Base-by-base conservation (phyloP, 306 rosid species). In the Acmispon strigosus region DNA sequence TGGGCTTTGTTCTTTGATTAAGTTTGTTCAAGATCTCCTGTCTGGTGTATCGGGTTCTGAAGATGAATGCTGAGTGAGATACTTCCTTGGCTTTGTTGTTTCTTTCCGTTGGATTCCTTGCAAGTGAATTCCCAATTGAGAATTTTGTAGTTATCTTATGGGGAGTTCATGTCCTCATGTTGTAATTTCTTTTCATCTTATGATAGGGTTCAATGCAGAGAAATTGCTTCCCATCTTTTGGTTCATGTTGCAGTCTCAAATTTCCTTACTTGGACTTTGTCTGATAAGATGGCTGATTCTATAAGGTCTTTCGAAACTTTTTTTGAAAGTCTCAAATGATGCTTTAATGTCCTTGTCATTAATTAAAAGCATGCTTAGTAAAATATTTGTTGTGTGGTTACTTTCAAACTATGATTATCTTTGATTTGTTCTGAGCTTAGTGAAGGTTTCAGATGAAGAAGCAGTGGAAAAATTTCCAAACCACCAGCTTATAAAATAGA, bases 1-100 rank as follows among this genome's bases (percentile, higher is more conserved):
- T 3, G 98, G 98, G 15, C 94, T 93, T 16, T 94, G 92, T 76
- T 88, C 96, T 76, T 86, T 94, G 53, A 90, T 94, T 14, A 84
- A 87, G 83, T 81, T 87, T 51, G 61, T 94, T 36, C 66, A 81
- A 0, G 94, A 89, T 70, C 47, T 94, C 16, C 22, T 85, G 42
- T 57, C 50, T 2, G 37, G 27, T 37, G 61, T 80, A 13, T 44
- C 27, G 24, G 24, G 61, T 52, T 53, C 66, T 11, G n/a, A 50
- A 27, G 44, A 49, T 22, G 65, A 76, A 42, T 3, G 16, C 16
- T 62, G 43, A 52, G 56, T 16, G 17, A 34, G 45, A 41, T 10
- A 41, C 20, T 36, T 10, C 37, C 10, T 50, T 61, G 9, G 48
- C 49, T 41, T 3, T 62, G 53, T 43, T 60, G 39, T 43, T 39